A percentile compares a stretch with the other conserved stretches of the same genome.
These are phyloP conservation scores for Malassezia restricta DNA, from an alignment of 1,284 basidiomycete genomes.

Conservation along the genomic window DNA sequence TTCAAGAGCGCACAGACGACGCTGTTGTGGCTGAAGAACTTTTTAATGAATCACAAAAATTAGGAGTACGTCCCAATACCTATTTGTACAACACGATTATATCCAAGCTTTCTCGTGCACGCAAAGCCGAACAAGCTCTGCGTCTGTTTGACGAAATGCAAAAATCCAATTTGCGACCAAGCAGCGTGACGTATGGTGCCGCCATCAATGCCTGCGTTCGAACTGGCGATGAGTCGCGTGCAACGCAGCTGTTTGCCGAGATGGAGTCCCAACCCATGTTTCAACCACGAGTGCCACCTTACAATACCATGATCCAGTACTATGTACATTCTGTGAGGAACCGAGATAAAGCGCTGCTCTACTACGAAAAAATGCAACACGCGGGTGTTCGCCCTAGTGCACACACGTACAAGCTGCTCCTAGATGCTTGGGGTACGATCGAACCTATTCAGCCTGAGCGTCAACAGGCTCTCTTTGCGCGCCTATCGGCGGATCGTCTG, in stretches of 20 bases:
- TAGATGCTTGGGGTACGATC: slow-evolving; percentile 79
- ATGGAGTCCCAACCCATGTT: slow-evolving; percentile 67
- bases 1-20: slow-evolving; percentile 45
- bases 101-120: slow-evolving; percentile 42
- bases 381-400: slow-evolving; percentile 53
- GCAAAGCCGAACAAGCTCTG: slow-evolving; percentile 39
- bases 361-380: slow-evolving; percentile 59
- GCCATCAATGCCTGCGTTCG: slow-evolving; percentile 69
- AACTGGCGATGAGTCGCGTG: slow-evolving; percentile 74
- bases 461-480: slow-evolving; percentile 63
- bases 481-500: slow-evolving; percentile 52
- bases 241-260: slow-evolving; percentile 70
- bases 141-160: slow-evolving; percentile 41
- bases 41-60: slow-evolving; percentile 39
- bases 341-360: slow-evolving; percentile 54
- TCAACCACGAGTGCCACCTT: slow-evolving; percentile 78
- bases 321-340: slow-evolving; percentile 81
- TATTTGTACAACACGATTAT: slow-evolving; percentile 45
- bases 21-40: slow-evolving; percentile 41
- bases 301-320: slow-evolving; percentile 98
- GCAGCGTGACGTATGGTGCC: slow-evolving; percentile 86
- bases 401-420: slow-evolving; percentile 54
- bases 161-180: slow-evolving; percentile 53
- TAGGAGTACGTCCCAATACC: slow-evolving; percentile 31
- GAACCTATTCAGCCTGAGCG: slow-evolving; percentile 60